Conservation (phyloP, 2,329 filamentous ascomycete genomes). For the Pseudogymnoascus sp. region DNA sequence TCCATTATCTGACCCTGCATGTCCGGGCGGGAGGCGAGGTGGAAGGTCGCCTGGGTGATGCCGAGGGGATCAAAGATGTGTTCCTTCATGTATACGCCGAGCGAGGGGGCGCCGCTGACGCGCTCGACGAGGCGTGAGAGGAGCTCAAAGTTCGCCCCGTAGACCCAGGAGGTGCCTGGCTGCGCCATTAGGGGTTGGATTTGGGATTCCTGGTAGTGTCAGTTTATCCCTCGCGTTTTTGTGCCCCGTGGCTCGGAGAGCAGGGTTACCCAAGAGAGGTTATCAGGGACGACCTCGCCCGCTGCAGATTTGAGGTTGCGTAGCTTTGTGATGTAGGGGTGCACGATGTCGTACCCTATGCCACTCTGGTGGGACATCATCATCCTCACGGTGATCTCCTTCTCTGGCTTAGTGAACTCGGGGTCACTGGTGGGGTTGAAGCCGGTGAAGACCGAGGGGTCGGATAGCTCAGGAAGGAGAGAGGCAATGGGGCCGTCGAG, state of each 20-base stretch:
- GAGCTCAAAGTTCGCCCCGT: neutral
- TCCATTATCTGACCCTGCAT: conserved; percentile 3
- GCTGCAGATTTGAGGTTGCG: conserved; percentile 24
- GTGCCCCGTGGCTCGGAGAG: conserved; percentile 51
- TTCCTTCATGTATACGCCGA: conserved; percentile 34
- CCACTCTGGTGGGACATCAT: neutral
- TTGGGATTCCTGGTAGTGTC: neutral
- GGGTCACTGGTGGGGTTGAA: conserved; percentile 34
- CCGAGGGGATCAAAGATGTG: conserved; percentile 40
- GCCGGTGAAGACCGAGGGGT: conserved; percentile 60
- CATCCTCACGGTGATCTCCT: neutral
- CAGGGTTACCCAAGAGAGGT: conserved; percentile 49
- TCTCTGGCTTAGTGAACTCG: conserved; percentile 52
- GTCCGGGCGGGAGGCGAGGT: conserved; percentile 17
- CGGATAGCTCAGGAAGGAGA: conserved; percentile 69
- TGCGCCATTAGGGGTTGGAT: neutral
- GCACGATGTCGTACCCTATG: neutral
- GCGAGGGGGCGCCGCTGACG: neutral
- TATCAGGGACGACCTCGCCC: conserved; percentile 85
- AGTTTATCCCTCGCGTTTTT: neutral
- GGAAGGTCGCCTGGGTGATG: conserved; percentile 18
- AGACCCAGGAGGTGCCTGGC: neutral
- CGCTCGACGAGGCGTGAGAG: neutral
- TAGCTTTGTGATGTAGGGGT: neutral
- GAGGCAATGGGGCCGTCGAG: conserved; percentile 56